Evolutionary conservation across 257 asterid genomes (phyloP).

Genomic region (Schizonepeta tenuifolia): DNA sequence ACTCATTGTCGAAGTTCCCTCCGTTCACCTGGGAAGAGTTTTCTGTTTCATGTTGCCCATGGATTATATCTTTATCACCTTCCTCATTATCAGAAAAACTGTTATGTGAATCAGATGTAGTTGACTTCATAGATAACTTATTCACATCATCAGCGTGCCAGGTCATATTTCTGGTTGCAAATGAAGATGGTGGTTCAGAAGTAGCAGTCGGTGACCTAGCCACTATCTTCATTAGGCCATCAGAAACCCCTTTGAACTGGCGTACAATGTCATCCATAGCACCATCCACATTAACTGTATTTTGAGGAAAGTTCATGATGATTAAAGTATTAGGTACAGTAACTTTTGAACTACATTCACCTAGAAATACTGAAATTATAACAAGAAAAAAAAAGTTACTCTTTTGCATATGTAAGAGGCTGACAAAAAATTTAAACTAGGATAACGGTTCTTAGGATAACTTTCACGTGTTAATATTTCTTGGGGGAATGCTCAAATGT

Average conservation of each 20-base stretch:
- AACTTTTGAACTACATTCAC: neutral
- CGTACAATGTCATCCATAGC: slow-evolving; percentile 92
- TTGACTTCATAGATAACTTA: slow-evolving; percentile 53
- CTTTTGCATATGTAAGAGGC: slow-evolving; percentile 17
- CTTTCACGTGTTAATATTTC: neutral
- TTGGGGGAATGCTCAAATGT: neutral
- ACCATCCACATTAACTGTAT: slow-evolving; percentile 85
- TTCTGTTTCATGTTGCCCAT: slow-evolving; percentile 50
- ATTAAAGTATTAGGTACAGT: slow-evolving; percentile 22
- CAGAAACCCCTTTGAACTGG: slow-evolving; percentile 91
- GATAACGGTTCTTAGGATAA: slow-evolving; percentile 8
- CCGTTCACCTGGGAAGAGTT: slow-evolving; percentile 51
- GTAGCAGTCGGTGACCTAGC: slow-evolving; percentile 61
- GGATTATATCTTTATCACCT: slow-evolving; percentile 61
- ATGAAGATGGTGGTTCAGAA: slow-evolving; percentile 49
- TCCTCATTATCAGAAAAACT: slow-evolving; percentile 78
- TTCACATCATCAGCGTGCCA: slow-evolving; percentile 67
- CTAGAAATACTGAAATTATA: neutral
- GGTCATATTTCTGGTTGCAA: slow-evolving; percentile 53
- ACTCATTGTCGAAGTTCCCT: slow-evolving; percentile 67
- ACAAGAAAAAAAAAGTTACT: slow-evolving; percentile 16
- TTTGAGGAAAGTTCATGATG: slow-evolving; percentile 21
- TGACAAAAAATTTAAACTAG: neutral
- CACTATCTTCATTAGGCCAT: slow-evolving; percentile 71
- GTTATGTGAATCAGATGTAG: slow-evolving; percentile 56